A percentile compares a stretch with the other conserved stretches of the same genome.
phyloP scores from a whole-genome alignment of 164 flowering plant species.

The Amborella trichopoda region DNA sequence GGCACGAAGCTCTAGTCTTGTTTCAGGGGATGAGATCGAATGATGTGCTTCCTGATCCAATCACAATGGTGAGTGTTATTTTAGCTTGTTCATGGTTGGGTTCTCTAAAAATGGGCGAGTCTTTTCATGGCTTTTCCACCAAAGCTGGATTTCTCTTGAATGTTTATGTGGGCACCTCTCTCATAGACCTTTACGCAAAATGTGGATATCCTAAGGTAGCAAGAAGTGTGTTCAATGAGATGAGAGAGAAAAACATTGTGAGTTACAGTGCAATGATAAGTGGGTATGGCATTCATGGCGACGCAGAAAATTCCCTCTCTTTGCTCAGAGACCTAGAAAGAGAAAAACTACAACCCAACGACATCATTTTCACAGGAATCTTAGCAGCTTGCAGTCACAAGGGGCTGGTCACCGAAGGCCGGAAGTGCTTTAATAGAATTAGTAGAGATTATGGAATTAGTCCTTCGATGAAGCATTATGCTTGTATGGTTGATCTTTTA shows the following conservation, averaged over 20 bases:
- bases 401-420: constrained; percentile 62
- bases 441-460: constrained; percentile 26
- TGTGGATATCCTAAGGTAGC: constrained; percentile 54
- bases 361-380: constrained; percentile 43
- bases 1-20: constrained; percentile 30
- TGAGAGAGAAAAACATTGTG: constrained; percentile 35
- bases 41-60: constrained; percentile 32
- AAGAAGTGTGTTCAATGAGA: constrained; percentile 41
- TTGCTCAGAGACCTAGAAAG: constrained; percentile 44
- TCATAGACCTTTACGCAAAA: constrained; percentile 57
- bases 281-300: constrained; percentile 68
- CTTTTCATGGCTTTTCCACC: constrained; percentile 44
- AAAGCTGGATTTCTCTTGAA: constrained; percentile 39
- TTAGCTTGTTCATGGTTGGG: constrained; percentile 50
- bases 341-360: constrained; percentile 42
- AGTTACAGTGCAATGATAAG: constrained; percentile 71
- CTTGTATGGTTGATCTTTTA: constrained; percentile 65
- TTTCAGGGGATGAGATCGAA: constrained; percentile 39
- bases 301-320: constrained; percentile 27
- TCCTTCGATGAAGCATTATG: constrained; percentile 65
- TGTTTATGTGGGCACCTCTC: constrained; percentile 52
- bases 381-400: constrained; percentile 65
- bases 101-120: constrained; percentile 28
- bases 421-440: constrained; percentile 41
- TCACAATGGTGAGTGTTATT: constrained; percentile 45